Percentiles rank a stretch among this genome's conserved stretches.
These are phyloP conservation scores for Henningerozyma blattae DNA, from an alignment of 805 yeast genomes.

Conservation along the genomic window DNA sequence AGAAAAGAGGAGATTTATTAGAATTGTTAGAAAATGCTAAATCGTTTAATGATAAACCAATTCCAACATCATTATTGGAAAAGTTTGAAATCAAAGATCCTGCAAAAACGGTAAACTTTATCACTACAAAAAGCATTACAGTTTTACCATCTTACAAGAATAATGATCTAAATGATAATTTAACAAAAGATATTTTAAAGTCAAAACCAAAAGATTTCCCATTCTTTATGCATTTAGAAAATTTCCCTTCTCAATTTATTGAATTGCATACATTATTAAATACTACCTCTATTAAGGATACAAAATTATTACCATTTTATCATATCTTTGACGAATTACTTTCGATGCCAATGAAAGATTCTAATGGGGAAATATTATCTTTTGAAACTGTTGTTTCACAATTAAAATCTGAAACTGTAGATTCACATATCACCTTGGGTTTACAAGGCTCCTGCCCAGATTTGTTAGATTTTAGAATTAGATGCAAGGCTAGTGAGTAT, in stretches of 20 bases:
- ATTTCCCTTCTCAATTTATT: slow-evolving; percentile 67
- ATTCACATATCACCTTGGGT: slow-evolving; percentile 43
- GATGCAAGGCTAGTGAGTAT: slow-evolving; percentile 53
- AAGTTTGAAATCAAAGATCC: slow-evolving; percentile 67
- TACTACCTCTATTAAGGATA: slow-evolving; percentile 36
- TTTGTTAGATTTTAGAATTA: slow-evolving; percentile 45
- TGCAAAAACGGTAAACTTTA: slow-evolving; percentile 52
- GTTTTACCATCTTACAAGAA: slow-evolving; percentile 37
- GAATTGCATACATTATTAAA: slow-evolving; percentile 52
- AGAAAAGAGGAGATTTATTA: slow-evolving; percentile 44
- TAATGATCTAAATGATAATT: slow-evolving; percentile 21
- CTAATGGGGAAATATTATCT: slow-evolving; percentile 46
- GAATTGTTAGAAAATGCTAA: slow-evolving; percentile 50
- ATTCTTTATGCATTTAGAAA: slow-evolving; percentile 65
- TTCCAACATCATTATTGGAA: slow-evolving; percentile 56
- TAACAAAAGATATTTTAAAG: slow-evolving; percentile 16
- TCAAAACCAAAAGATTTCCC: slow-evolving; percentile 41
- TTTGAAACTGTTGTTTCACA: slow-evolving; percentile 68
- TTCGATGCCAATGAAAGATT: slow-evolving; percentile 55
- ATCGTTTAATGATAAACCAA: slow-evolving; percentile 54
- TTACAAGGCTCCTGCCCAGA: slow-evolving; percentile 55
- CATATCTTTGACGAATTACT: slow-evolving; percentile 57
- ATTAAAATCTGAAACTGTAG: slow-evolving; percentile 63
- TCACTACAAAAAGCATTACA: slow-evolving; percentile 51
- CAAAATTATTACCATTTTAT: slow-evolving; percentile 47